Base-by-base conservation (phyloP, 2,329 filamentous ascomycete species). In the Xylaria sp. region DNA sequence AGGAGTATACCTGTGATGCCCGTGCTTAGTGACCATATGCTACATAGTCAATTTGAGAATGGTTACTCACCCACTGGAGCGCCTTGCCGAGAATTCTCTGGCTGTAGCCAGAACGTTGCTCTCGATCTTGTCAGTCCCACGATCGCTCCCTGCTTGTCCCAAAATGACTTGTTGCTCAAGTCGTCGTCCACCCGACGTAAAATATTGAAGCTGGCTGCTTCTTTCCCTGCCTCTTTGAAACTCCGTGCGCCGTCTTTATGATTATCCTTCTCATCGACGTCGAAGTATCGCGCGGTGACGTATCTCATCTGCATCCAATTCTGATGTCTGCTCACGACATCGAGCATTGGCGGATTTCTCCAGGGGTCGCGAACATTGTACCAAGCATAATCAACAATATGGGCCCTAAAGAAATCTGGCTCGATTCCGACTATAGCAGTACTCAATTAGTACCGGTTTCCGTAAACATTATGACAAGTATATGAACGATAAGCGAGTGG, bases 251-350 rank as follows among this genome's bases (percentile, higher is more conserved):
- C n/a, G 51, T 39, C 21, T 11, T 51, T 65, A 8, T 21, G 36
- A 47, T 27, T 51, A 19, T 50, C 1, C 12, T 53, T 9, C 0
- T 53, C 32, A 4, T 32, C 24, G 24, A 60, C 30, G 11, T 72
- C 60, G 36, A 77, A 77, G 57, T 76, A 76, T 19, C 75, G 71
- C 5, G 72, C 68, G 7, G 71, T 70, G 14, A 74, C 68, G 17
- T 73, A 77, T 27, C 75, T 73, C 57, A 77, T 54, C 58, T 77
- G 75, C 36, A 70, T 68, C 75, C 75, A 77, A 11, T 72, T 74
- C 34, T 72, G 71, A 21, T 63, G 57, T 32, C 67, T 69, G 24
- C 65, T 61, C 12, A 71, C 69, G n/a, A 73, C 62, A 34, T 73
- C 71, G 4, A 76, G 72, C 34, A 69, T 62, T 1, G 75, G 72